Base-by-base conservation (phyloP, 441 rosid species). In the Pelargonium citronellum region DNA sequence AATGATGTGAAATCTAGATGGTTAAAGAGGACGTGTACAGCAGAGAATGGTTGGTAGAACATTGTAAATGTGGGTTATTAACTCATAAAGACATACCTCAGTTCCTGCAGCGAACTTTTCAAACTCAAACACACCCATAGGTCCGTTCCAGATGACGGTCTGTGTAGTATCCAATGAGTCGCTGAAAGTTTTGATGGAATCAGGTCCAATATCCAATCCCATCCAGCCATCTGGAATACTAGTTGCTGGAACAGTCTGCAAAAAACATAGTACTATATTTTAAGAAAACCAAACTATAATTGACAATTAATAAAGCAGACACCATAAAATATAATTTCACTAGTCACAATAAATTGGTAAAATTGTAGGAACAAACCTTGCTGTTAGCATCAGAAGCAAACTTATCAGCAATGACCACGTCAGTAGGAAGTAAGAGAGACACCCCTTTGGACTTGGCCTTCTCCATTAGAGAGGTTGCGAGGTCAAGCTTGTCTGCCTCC, bases 201-300 rank as follows among this genome's bases (percentile, higher is more conserved):
- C 96, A 66, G 96, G 97, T 77, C 95, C 97, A 57, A 92, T 83
- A 80, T 92, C 97, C 83, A 92, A 78, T 71, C 97, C 97, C 97
- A 92, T 92, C 97, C 97, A 92, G 30, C 96, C 96, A 75, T 90
- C 95, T 7, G 90, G 95, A 69, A 92, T 92, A 60, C 76, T 92
- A 58, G 92, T 76, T 69, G 92, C 84, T 4, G 95, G 85, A 78
- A 90, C 96, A 69, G 81, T 58, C 97, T 92, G 84, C 71, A n/a
- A 81, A 67, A 49, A 49, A n/a, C 4, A 12, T 10, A 49, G 55
- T 4, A 13, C n/a, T 34, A 34, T 34, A 34, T 34, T 34, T 34
- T 34, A 34, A 34, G 5, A 34, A 34, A 34, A 34, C 39, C 39
- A 34, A 34, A 4, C 39, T 34, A 0, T 5, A 34, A 5, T 5